Conservation (phyloP, 768 basidiomycete genomes). For the Lactarius akahatsu region DNA sequence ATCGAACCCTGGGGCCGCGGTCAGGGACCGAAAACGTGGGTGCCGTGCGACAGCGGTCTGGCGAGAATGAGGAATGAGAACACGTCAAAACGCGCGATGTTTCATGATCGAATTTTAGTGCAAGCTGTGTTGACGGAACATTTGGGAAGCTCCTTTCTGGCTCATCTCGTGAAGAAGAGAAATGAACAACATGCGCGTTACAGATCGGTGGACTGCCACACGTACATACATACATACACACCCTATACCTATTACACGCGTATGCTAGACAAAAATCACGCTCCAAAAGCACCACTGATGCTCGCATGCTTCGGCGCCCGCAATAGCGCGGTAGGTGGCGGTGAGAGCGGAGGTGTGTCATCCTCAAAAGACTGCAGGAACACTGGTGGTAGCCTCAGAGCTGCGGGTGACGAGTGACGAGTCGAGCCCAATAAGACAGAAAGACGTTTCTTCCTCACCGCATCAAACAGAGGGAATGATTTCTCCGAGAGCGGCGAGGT, state of each 20-base stretch:
- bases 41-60: conserved; percentile 24
- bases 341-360: conserved; percentile 18
- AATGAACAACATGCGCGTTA: conserved; percentile 28
- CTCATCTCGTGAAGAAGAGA: conserved; percentile 11
- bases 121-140: conserved; percentile 22
- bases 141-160: conserved; percentile 23
- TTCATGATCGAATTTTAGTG: conserved; percentile 22
- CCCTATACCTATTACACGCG: conserved; percentile 23
- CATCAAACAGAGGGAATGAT: conserved; percentile 21
- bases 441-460: conserved; percentile 22
- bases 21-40: conserved; percentile 21
- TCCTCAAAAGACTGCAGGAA: conserved; percentile 14
- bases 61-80: conserved; percentile 20
- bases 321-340: conserved; percentile 17
- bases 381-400: conserved; percentile 4
- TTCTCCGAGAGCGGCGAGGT: conserved; percentile 19
- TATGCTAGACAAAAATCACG: conserved; percentile 24
- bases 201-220: conserved; percentile 26
- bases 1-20: conserved; percentile 2
- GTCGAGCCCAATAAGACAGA: conserved; percentile 9
- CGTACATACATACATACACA: conserved; percentile 15
- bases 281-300: conserved; percentile 23
- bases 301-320: conserved; percentile 18
- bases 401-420: conserved; percentile 23
- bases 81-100: conserved; percentile 23